Base-by-base conservation (phyloP, 163 green algal species). In the Smithsoniella earleae region DNA sequence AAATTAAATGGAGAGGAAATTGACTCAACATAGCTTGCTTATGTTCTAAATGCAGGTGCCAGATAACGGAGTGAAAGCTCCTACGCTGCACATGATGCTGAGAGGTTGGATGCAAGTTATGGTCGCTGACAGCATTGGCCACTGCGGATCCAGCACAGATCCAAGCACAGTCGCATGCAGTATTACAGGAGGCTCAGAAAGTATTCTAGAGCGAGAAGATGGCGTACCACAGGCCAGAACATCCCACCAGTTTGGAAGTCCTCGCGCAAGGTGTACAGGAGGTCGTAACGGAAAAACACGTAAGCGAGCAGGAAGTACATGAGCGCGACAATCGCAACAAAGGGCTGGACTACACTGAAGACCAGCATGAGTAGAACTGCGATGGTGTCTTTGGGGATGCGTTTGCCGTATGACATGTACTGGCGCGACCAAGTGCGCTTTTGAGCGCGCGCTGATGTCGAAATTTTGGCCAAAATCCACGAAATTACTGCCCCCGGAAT, bases 381-480 rank as follows among this genome's bases (percentile, higher is more conserved):
- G 27, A 69, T 33, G 25, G 58, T 25, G 58, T 69, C 58, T 30
- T 6, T 13, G 25, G 58, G 58, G 25, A 69, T 34, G n/a, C 16
- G 18, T 30, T 30, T 69, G 0, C 58, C 58, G 2, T 69, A 69
- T 31, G 58, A 69, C 27, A 36, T 34, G 58, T 69, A 69, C 58
- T 69, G 58, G 0, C 16, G 20, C n/a, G 58, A 33, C 58, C 58
- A 69, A n/a, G 58, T 69, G 58, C 58, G 58, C 58, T 69, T 69
- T 31, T 69, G 40, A 18, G 58, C 58, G 25, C 58, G 58, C 58
- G 40, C 58, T 30, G 27, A 43, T 5, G 0, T 34, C 1, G 58
- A 69, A 13, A 69, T 38, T 31, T 69, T 69, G 20, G 30, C 34
- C 6, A 69, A 33, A 33, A 69, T 69, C 27, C 31, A 69, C 30